Evolutionary conservation across 208 protist species (phyloP).

Genomic region (Trypanosoma platydactyli): DNA sequence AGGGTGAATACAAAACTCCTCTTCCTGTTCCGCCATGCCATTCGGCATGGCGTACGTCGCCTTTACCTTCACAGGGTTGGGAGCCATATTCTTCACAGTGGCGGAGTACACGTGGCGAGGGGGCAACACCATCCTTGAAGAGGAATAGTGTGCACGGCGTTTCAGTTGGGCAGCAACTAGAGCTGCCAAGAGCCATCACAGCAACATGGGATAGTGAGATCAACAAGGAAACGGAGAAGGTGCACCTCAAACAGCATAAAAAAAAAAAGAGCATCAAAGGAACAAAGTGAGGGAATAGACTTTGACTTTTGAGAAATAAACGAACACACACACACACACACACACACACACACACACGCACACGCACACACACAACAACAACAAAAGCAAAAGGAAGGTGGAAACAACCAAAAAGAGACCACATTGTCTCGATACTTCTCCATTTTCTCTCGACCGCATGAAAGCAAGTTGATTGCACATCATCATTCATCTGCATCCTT

Average conservation of each 20-base stretch:
- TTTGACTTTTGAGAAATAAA: too few species aligned
- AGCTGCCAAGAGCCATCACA: background rate
- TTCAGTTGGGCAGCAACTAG: background rate
- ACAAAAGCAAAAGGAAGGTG: too few species aligned
- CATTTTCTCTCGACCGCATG: background rate
- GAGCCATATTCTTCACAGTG: conserved; percentile 48
- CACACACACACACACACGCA: background rate
- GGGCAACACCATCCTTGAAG: conserved; percentile 44
- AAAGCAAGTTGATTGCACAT: too few species aligned
- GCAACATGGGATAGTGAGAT: background rate
- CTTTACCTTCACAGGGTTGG: conserved; percentile 32
- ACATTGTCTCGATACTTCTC: background rate
- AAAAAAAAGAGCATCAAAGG: conserved; percentile 5
- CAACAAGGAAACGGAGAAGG: background rate
- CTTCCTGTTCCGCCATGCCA: conserved; percentile 4
- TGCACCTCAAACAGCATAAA: background rate
- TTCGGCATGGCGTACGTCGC: conserved; percentile 44
- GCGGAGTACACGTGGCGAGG: conserved; percentile 72
- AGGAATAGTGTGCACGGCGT: background rate
- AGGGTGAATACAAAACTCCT: conserved; percentile 29
- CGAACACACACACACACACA: background rate
- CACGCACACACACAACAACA: too few species aligned
- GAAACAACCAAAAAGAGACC: background rate
- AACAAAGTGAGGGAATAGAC: background rate
- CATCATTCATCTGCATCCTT: conserved; percentile 2